A percentile compares a stretch with the other conserved stretches of the same genome.
These are phyloP conservation scores for Podaxis rugospora DNA, from an alignment of 768 basidiomycete genomes.

Conservation along the genomic window DNA sequence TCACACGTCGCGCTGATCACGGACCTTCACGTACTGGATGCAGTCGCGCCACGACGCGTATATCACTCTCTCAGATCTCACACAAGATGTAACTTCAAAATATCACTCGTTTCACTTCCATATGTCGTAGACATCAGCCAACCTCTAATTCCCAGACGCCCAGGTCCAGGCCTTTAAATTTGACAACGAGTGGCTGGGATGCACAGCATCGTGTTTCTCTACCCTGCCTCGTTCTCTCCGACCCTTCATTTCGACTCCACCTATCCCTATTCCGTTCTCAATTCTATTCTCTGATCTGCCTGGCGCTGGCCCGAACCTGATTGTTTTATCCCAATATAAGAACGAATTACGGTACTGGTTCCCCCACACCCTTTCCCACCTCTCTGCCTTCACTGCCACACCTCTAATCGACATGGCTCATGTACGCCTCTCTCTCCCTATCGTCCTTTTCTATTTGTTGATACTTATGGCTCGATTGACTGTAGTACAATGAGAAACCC, in stretches of 20 bases:
- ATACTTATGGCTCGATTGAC: neutral
- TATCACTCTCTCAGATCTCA: neutral
- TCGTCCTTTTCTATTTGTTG: neutral
- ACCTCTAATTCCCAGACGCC: neutral
- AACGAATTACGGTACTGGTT: neutral
- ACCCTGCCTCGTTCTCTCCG: neutral
- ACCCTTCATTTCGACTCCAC: neutral
- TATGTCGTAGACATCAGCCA: too few relatives aligned
- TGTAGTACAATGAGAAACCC: neutral
- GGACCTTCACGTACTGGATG: neutral
- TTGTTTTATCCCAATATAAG: neutral
- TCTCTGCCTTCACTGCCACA: neutral
- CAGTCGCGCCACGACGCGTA: neutral
- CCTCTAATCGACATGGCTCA: neutral
- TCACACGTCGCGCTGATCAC: neutral
- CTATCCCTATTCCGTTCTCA: too few relatives aligned
- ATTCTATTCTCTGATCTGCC: neutral
- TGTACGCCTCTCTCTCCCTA: neutral
- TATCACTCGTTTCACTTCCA: too few relatives aligned
- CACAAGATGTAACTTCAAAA: too few relatives aligned
- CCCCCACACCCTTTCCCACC: neutral
- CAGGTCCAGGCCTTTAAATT: neutral
- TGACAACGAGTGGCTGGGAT: neutral
- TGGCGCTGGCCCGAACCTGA: neutral
- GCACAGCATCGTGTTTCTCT: neutral